Base-by-base conservation (phyloP, 2,329 filamentous ascomycete species). In the Ilyonectria robusta region DNA sequence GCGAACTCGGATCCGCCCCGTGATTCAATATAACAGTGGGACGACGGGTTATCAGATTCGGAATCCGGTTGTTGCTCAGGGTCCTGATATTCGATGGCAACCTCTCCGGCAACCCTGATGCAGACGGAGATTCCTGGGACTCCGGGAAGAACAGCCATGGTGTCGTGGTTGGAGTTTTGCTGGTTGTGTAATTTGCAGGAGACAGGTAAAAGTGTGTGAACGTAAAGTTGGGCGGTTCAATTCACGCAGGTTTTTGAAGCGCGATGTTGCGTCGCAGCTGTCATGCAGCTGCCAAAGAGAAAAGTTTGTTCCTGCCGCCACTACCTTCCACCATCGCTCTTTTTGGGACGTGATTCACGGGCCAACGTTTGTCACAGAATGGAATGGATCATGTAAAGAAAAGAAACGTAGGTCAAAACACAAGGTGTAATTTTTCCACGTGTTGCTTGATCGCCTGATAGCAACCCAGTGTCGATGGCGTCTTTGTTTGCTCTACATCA, bases 21-120 rank as follows among this genome's bases (percentile, higher is more conserved):
- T 4, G 75, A 75, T 31, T 78, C 75, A 5, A 78, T 75, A 9
- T 74, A 78, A 26, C 67, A 74, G 10, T 29, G 53, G 8, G 44
- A 63, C 2, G n/a, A 55, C 0, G 54, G 59, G 13, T 3, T 2
- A n/a, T 21, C n/a, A 8, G 11, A 7, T 6, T 50, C 13, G 7
- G 31, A 1, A 2, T 9, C 2, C 1, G 11, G 21, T 2, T 46
- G 21, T 3, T 44, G 37, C 4, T 68, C 54, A 5, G 51, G 48
- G 3, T 51, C 19, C 2, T 69, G 51, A 29, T 78, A 72, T 40
- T 78, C 76, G 2, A 61, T 68, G 2, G 74, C 73, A 2, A 68
- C 42, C 50, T 72, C 56, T 1, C 71, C 70, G 0, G 66, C 69
- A 26, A 78, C 58, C 19, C 53, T 42, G 15, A 78, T 54, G 6